Evolutionary conservation across 1,139 yeast species (phyloP).

Genomic region (Nakaseomyces bracarensis): DNA sequence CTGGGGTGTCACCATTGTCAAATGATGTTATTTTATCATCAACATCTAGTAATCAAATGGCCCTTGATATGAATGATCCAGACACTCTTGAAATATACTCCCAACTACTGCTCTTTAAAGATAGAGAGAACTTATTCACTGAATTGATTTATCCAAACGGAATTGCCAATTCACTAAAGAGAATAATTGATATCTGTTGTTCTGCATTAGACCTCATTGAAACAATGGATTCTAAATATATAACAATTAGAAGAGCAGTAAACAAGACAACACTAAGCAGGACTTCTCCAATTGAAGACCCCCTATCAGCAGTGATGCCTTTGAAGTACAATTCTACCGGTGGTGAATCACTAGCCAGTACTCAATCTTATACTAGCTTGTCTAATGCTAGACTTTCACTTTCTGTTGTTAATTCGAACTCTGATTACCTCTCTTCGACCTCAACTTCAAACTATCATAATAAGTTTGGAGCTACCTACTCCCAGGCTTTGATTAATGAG

Average conservation of each 20-base stretch:
- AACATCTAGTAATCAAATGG: conserved; percentile 36
- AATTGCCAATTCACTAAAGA: conserved; percentile 53
- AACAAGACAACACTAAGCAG: background rate
- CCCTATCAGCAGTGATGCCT: background rate
- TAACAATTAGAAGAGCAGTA: conserved; percentile 40
- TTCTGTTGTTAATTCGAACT: conserved; percentile 3
- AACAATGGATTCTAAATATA: conserved; percentile 56
- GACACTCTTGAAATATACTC: conserved; percentile 82
- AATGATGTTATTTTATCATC: conserved; percentile 49
- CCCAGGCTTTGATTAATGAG: background rate
- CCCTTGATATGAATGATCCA: conserved; percentile 82
- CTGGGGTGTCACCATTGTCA: conserved; percentile 13
- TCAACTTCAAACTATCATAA: background rate
- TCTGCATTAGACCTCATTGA: conserved; percentile 58
- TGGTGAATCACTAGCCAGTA: conserved; percentile 3
- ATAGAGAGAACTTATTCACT: conserved; percentile 45
- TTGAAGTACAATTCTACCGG: conserved; percentile 4
- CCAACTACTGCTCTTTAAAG: conserved; percentile 73
- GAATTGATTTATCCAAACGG: conserved; percentile 65
- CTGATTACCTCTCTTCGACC: background rate
- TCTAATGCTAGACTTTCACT: conserved; percentile 1
- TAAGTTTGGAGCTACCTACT: background rate
- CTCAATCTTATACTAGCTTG: conserved; percentile 5
- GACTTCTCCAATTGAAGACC: background rate
- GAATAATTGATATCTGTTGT: conserved; percentile 43